Percentiles rank a stretch among this genome's conserved stretches.
Conservation (phyloP, 2,329 filamentous ascomycete species). For the Coleophoma eucalyptorum region DNA sequence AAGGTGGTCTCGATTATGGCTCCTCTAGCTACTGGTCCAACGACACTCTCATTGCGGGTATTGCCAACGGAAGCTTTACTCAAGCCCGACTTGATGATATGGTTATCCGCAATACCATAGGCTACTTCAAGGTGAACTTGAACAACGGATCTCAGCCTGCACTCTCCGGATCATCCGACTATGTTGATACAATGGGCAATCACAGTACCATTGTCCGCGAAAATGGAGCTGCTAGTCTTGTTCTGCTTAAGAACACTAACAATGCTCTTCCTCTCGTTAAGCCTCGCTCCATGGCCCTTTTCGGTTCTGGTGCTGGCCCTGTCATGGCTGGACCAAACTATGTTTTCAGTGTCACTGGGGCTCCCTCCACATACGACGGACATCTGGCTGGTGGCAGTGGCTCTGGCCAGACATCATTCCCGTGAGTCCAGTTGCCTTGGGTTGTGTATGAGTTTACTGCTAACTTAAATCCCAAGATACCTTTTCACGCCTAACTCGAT, state of each 20-base stretch:
- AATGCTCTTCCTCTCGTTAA: conserved; percentile 34
- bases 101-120: conserved; percentile 51
- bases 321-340: not conserved
- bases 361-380: not conserved
- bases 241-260: conserved; percentile 55
- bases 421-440: conserved; percentile 37
- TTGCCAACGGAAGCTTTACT: conserved; percentile 48
- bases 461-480: not conserved
- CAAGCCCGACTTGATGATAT: conserved; percentile 54
- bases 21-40: not conserved
- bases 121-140: not conserved
- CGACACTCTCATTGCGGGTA: conserved; percentile 35
- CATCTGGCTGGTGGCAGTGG: conserved; percentile 42
- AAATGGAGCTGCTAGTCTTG: conserved; percentile 19
- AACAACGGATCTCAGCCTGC: not conserved
- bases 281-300: not conserved
- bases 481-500: not conserved
- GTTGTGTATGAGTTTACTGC: not conserved
- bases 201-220: not conserved
- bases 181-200: not conserved
- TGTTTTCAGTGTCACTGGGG: not conserved
- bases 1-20: conserved; percentile 52
- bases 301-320: not conserved
- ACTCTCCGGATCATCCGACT: not conserved
- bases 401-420: conserved; percentile 42